phyloP scores from a whole-genome alignment of 2,329 filamentous ascomycete genomes.

The Colletotrichum musae region DNA sequence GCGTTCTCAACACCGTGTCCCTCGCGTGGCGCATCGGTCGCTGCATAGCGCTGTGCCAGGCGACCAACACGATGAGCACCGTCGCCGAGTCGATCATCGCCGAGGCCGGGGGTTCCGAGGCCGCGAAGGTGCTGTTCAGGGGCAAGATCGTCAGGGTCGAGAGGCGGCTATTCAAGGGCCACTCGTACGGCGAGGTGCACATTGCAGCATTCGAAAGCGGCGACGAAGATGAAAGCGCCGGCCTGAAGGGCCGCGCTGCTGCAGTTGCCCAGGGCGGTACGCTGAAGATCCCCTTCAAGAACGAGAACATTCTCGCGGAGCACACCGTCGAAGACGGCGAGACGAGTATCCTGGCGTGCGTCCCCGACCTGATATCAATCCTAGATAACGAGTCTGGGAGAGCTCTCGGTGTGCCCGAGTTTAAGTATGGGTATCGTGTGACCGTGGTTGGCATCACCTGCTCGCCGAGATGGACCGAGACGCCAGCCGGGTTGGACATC shows the following conservation, averaged over 20 bases:
- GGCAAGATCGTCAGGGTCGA: slow-evolving; percentile 73
- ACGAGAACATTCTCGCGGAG: slow-evolving; percentile 67
- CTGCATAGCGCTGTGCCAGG: slow-evolving; percentile 26
- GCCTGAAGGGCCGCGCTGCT: neutral
- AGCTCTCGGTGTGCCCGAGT: slow-evolving; percentile 70
- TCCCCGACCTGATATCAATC: slow-evolving; percentile 70
- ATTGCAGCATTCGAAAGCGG: slow-evolving; percentile 45
- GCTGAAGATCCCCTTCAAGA: slow-evolving; percentile 48
- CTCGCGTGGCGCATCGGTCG: slow-evolving; percentile 37
- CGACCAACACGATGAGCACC: slow-evolving; percentile 62
- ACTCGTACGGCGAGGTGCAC: slow-evolving; percentile 61
- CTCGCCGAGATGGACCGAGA: slow-evolving; percentile 67
- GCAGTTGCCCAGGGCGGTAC: slow-evolving; percentile 41
- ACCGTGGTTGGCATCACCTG: slow-evolving; percentile 68
- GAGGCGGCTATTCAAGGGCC: slow-evolving; percentile 62
- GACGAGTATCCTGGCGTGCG: slow-evolving; percentile 61
- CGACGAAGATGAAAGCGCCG: slow-evolving; percentile 41
- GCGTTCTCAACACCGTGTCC: slow-evolving; percentile 39
- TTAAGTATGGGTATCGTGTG: slow-evolving; percentile 67
- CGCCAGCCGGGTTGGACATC: slow-evolving; percentile 61
- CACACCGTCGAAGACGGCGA: slow-evolving; percentile 54
- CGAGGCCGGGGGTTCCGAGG: slow-evolving; percentile 67
- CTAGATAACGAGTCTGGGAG: slow-evolving; percentile 70
- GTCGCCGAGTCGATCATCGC: slow-evolving; percentile 72
- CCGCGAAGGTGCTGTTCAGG: slow-evolving; percentile 71